Evolutionary conservation across 306 rosid genomes (phyloP).

Genomic region (Clitoria ternatea): DNA sequence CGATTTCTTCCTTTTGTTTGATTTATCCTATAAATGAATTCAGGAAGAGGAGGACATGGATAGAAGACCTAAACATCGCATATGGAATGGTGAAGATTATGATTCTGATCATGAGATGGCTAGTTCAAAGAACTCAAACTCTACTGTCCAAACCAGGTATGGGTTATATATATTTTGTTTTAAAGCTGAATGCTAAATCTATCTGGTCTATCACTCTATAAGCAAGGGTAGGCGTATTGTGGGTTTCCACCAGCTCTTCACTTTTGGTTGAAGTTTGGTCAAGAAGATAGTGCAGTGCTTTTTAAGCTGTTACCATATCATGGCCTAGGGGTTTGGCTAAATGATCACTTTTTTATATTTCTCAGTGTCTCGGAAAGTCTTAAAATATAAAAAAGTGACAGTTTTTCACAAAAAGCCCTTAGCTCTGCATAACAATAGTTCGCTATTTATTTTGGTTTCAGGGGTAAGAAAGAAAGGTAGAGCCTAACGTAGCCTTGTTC

Average conservation of each 20-base stretch:
- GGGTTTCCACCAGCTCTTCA: neutral
- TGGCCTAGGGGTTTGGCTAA: too few species aligned
- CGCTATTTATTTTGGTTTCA: too few species aligned
- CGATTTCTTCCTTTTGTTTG: constrained; percentile 22
- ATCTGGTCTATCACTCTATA: neutral
- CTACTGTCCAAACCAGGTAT: constrained; percentile 41
- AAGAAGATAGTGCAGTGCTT: neutral
- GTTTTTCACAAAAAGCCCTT: too few species aligned
- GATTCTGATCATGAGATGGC: constrained; percentile 61
- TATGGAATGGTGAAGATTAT: constrained; percentile 66
- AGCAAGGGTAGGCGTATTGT: neutral
- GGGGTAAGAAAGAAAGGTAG: too few species aligned
- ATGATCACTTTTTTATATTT: too few species aligned
- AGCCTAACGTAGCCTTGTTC: too few species aligned
- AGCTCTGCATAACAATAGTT: too few species aligned
- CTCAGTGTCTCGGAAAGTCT: too few species aligned
- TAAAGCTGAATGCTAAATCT: neutral
- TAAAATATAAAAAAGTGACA: too few species aligned
- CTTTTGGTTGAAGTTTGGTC: neutral
- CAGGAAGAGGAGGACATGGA: constrained; percentile 76
- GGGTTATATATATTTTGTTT: constrained; percentile 18
- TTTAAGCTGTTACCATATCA: too few species aligned
- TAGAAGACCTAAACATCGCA: constrained; percentile 57
- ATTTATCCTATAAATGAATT: constrained; percentile 30
- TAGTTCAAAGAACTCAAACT: constrained; percentile 21